These are phyloP conservation scores for Arctostaphylos glauca DNA, from an alignment of 148 eudicot genomes.

Conservation along the genomic window DNA sequence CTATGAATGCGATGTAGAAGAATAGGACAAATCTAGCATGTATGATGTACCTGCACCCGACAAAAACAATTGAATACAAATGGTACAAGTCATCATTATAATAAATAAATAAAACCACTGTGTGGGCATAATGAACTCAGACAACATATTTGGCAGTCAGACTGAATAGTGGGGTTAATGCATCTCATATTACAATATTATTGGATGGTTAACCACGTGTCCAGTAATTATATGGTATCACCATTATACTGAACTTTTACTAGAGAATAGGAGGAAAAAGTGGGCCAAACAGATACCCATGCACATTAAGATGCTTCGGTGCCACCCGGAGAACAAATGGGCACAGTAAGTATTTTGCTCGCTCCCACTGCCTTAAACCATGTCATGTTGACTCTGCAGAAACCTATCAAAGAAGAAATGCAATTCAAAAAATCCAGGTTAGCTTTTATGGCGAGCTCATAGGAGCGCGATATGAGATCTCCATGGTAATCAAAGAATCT, in stretches of 20 bases:
- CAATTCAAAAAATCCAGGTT: conserved; percentile 3
- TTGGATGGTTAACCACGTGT: too few species aligned
- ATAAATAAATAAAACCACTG: too few species aligned
- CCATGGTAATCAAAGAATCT: background rate
- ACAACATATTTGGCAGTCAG: too few species aligned
- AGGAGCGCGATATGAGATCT: background rate
- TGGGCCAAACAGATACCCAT: background rate
- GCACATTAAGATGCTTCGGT: background rate
- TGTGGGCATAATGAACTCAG: too few species aligned
- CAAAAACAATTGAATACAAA: too few species aligned
- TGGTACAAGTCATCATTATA: too few species aligned
- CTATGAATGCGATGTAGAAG: too few species aligned
- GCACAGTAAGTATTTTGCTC: background rate
- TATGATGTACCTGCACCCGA: too few species aligned
- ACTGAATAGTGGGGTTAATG: too few species aligned
- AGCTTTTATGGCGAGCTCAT: background rate
- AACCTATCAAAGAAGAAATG: conserved; percentile 19
- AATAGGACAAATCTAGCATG: too few species aligned
- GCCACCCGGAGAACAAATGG: background rate
- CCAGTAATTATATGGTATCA: too few species aligned
- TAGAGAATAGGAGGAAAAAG: background rate
- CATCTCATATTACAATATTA: too few species aligned
- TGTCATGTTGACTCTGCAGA: conserved; percentile 8
- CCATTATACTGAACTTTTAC: background rate
- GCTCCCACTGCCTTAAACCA: background rate